Percentiles rank a stretch among this genome's conserved stretches.
phyloP scores from a whole-genome alignment of 2,329 filamentous ascomycete species.

The Pseudohalonectria lignicola region DNA sequence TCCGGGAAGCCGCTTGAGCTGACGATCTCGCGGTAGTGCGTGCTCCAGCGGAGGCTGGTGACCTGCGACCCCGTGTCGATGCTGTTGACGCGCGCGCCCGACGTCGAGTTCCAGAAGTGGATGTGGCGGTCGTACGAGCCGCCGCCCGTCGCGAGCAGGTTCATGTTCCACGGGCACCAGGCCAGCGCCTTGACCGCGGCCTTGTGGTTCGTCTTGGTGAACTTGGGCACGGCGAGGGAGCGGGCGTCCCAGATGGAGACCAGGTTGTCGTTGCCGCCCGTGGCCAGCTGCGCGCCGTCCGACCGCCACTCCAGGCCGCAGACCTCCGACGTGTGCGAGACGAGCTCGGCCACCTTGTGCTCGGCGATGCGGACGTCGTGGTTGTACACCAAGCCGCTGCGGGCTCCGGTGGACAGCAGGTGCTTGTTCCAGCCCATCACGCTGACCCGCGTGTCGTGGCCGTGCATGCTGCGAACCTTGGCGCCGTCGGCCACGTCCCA shows the following conservation, averaged over 20 bases:
- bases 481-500: conserved; percentile 94
- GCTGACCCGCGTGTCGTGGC: conserved; percentile 90
- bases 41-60: conserved; percentile 91
- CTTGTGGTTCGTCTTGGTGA: conserved; percentile 99
- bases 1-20: conserved; percentile 98
- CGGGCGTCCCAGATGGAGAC: conserved; percentile 99
- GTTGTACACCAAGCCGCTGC: conserved; percentile 93
- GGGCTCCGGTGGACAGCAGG: conserved; percentile 85
- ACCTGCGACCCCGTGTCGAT: conserved; percentile 98
- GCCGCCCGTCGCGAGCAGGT: conserved; percentile 90
- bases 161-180: conserved; percentile 98
- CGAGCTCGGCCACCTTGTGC: conserved; percentile 95
- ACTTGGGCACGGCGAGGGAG: conserved; percentile 86
- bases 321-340: conserved; percentile 94
- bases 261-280: conserved; percentile 96
- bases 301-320: conserved; percentile 97
- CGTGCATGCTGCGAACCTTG: conserved; percentile 97
- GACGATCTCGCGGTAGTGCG: conserved; percentile 94
- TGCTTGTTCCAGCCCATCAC: conserved; percentile 99
- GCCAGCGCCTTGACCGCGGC: conserved; percentile 95
- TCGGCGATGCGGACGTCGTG: conserved; percentile 96
- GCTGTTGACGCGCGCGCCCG: conserved; percentile 94
- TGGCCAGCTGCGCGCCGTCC: conserved; percentile 92
- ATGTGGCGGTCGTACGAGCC: conserved; percentile 96
- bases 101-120: conserved; percentile 99